Conservation (phyloP, 306 rosid genomes). For the Abrus precatorius region DNA sequence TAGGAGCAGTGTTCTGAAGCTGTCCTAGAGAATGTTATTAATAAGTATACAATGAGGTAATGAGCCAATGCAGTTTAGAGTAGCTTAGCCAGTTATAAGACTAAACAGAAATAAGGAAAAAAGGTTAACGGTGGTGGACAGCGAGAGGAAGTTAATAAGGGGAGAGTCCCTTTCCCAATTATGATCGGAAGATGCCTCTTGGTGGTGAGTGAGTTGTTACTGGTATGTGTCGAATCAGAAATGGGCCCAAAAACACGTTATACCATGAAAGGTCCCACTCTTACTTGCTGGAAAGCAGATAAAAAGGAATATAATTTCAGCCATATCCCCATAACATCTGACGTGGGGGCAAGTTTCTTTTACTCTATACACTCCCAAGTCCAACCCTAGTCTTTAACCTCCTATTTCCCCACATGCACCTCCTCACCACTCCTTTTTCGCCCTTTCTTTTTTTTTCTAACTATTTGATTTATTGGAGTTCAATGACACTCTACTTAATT, state of each 20-base stretch:
- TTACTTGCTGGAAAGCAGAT: slow-evolving; percentile 64
- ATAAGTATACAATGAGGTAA: background rate
- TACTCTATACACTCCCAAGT: background rate
- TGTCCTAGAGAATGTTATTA: slow-evolving; percentile 33
- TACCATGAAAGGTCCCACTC: slow-evolving; percentile 43
- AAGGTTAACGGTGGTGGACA: slow-evolving; percentile 9
- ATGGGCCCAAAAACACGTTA: slow-evolving; percentile 52
- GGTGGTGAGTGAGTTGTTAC: slow-evolving; percentile 22
- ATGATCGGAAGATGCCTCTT: slow-evolving; percentile 33
- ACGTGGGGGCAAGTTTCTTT: background rate
- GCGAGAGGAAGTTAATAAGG: background rate
- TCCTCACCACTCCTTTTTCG: background rate
- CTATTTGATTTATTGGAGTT: background rate
- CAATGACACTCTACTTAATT: background rate
- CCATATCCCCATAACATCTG: slow-evolving; percentile 42
- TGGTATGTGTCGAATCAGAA: slow-evolving; percentile 51
- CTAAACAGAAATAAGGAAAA: slow-evolving; percentile 16
- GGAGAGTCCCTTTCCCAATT: slow-evolving; percentile 36
- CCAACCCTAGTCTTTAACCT: slow-evolving; percentile 16
- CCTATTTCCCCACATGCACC: slow-evolving; percentile 28
- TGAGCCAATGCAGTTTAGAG: background rate
- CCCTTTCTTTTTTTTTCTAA: background rate
- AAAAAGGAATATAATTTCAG: slow-evolving; percentile 47
- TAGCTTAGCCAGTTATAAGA: background rate
- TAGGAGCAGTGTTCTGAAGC: background rate